Evolutionary conservation across 495 filamentous ascomycete species (phyloP).

Genomic region (Aspergillus mulundensis): DNA sequence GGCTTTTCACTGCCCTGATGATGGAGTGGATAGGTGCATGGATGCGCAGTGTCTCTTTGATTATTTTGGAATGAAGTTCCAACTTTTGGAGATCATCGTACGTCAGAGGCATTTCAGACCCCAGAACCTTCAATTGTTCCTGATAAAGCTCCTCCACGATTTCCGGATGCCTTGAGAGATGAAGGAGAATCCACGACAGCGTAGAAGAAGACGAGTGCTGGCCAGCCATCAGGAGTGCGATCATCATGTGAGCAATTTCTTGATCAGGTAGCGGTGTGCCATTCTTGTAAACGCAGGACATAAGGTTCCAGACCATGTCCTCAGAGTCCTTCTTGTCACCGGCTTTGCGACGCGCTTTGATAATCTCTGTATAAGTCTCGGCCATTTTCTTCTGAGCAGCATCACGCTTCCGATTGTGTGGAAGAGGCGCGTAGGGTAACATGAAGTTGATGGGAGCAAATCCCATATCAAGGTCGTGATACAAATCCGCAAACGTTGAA

Average conservation of each 20-base stretch:
- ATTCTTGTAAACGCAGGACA: constrained; percentile 60
- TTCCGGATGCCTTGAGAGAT: constrained; percentile 51
- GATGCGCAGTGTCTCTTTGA: constrained; percentile 60
- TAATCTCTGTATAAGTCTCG: constrained; percentile 57
- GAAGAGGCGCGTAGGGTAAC: constrained; percentile 58
- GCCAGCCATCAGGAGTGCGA: constrained; percentile 62
- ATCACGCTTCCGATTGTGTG: constrained; percentile 59
- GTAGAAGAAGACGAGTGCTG: constrained; percentile 61
- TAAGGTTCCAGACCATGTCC: constrained; percentile 69
- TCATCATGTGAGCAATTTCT: constrained; percentile 67
- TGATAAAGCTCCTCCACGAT: constrained; percentile 55
- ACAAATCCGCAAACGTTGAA: constrained; percentile 58
- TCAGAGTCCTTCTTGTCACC: constrained; percentile 50
- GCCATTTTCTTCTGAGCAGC: constrained; percentile 54
- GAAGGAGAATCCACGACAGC: constrained; percentile 57
- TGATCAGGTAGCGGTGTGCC: constrained; percentile 56
- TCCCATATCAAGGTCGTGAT: constrained; percentile 63
- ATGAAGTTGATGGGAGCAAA: constrained; percentile 65
- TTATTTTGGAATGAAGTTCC: constrained; percentile 52
- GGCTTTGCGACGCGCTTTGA: constrained; percentile 47
- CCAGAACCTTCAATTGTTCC: constrained; percentile 51
- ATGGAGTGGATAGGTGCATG: constrained; percentile 64
- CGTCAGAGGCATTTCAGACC: constrained; percentile 47
- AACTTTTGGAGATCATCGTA: constrained; percentile 52
- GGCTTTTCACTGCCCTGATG: constrained; percentile 58